These are phyloP conservation scores for Termitomyces sp. DNA, from an alignment of 768 basidiomycete species.

Conservation along the genomic window DNA sequence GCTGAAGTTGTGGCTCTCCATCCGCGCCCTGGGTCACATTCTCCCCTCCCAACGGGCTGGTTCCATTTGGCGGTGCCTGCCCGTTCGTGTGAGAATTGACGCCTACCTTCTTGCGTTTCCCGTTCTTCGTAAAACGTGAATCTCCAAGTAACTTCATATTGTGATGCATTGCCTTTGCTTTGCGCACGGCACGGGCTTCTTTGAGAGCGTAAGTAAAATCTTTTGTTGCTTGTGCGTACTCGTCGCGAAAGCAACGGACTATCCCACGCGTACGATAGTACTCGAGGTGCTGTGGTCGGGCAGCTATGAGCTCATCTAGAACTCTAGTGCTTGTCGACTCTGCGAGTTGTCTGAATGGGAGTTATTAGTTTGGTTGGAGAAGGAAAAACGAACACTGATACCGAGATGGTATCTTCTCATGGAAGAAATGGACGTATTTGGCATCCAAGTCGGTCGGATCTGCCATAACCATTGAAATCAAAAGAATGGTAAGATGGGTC, in stretches of 20 bases:
- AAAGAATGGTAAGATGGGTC: background rate
- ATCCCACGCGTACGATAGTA: conserved; percentile 89
- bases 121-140: conserved; percentile 36
- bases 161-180: conserved; percentile 56
- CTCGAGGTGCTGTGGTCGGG: conserved; percentile 75
- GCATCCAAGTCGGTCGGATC: conserved; percentile 80
- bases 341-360: conserved; percentile 68
- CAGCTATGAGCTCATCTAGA: conserved; percentile 75
- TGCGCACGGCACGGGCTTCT: conserved; percentile 72
- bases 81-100: conserved; percentile 47
- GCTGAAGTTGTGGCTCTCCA: conserved; percentile 52
- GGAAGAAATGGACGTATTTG: conserved; percentile 90
- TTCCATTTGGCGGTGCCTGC: conserved; percentile 69
- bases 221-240: conserved; percentile 68
- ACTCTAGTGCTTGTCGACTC: conserved; percentile 79
- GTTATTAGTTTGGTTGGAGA: background rate
- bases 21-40: conserved; percentile 47
- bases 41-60: conserved; percentile 44
- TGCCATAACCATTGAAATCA: conserved; percentile 23
- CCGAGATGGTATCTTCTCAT: conserved; percentile 94
- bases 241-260: conserved; percentile 86
- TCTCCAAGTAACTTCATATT: conserved; percentile 36
- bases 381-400: conserved; percentile 26
- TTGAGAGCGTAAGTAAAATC: conserved; percentile 82
- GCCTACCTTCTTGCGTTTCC: conserved; percentile 55